phyloP scores from a whole-genome alignment of 75 land plant genomes.

The Pinus taeda region DNA sequence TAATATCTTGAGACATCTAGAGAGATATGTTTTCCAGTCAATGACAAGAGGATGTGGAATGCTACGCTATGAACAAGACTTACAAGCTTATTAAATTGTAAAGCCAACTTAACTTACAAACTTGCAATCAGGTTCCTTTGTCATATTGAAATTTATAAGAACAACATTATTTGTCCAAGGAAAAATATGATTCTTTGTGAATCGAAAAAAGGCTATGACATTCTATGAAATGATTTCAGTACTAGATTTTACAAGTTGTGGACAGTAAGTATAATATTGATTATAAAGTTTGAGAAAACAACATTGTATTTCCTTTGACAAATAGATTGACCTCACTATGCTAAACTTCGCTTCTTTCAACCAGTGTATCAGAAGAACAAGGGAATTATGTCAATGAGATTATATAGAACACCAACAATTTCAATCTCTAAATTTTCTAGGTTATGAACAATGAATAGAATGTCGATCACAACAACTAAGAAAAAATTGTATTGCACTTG shows the following conservation, averaged over 20 bases:
- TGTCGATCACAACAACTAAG: not conserved
- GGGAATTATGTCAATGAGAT: not conserved
- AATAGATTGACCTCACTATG: slow-evolving; percentile 63
- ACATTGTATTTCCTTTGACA: not conserved
- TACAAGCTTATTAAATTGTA: not conserved
- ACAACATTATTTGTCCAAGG: not conserved
- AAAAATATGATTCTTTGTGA: not conserved
- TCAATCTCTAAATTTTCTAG: not conserved
- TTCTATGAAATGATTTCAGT: not conserved
- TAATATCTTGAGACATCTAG: not conserved
- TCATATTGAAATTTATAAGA: not conserved
- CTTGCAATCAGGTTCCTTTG: not conserved
- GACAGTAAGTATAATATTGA: not conserved
- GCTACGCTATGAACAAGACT: too few relatives aligned
- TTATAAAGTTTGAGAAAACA: not conserved
- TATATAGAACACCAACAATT: not conserved
- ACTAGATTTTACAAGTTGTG: not conserved
- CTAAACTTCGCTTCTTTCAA: slow-evolving; percentile 61
- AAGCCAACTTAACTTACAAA: not conserved
- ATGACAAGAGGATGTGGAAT: not conserved
- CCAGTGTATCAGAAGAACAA: not conserved
- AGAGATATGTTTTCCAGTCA: not conserved
- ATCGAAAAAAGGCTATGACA: not conserved
- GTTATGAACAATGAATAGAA: not conserved
- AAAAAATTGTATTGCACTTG: not conserved